Evolutionary conservation across 2,329 filamentous ascomycete species (phyloP).

Genomic region (Ophiognomonia clavigignenti-juglandacearum): DNA sequence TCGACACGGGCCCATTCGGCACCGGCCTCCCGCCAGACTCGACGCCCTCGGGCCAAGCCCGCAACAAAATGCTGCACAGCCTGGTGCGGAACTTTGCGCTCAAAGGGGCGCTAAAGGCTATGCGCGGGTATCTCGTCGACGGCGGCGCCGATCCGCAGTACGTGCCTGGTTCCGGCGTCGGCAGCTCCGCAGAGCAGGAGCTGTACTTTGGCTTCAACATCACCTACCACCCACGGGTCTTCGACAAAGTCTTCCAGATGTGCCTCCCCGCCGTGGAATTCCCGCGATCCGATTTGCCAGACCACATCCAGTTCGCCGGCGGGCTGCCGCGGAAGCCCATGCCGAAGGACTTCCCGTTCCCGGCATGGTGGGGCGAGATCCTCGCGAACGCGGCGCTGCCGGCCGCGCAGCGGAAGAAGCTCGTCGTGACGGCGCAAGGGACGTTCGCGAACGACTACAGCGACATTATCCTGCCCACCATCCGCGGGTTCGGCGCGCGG

Average conservation of each 20-base stretch:
- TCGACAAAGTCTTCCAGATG: conserved; percentile 32
- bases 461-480: conserved; percentile 39
- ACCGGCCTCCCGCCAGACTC: conserved; percentile 1
- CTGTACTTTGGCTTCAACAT: conserved; percentile 1
- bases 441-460: conserved; percentile 35
- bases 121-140: conserved; percentile 26
- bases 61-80: conserved; percentile 8
- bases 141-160: conserved; percentile 10
- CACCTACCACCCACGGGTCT: conserved; percentile 12
- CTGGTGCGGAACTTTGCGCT: conserved; percentile 26
- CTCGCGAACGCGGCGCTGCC: conserved; percentile 23
- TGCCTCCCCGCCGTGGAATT: conserved; percentile 36
- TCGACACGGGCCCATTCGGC: conserved; percentile 18
- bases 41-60: neutral
- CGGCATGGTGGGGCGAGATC: conserved; percentile 42
- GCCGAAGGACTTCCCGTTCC: conserved; percentile 26
- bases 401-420: conserved; percentile 24
- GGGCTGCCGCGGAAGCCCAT: conserved; percentile 29
- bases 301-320: conserved; percentile 38
- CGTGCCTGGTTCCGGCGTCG: no score
- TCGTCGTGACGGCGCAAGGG: conserved; percentile 45
- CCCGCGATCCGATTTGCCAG: conserved; percentile 29
- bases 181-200: no score
- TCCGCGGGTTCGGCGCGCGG: conserved; percentile 34
- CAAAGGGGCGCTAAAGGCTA: conserved; percentile 19